Percentiles rank a stretch among this genome's conserved stretches.
These are phyloP conservation scores for Talaromyces sp. DNA, from an alignment of 2,329 filamentous ascomycete genomes.

Conservation along the genomic window DNA sequence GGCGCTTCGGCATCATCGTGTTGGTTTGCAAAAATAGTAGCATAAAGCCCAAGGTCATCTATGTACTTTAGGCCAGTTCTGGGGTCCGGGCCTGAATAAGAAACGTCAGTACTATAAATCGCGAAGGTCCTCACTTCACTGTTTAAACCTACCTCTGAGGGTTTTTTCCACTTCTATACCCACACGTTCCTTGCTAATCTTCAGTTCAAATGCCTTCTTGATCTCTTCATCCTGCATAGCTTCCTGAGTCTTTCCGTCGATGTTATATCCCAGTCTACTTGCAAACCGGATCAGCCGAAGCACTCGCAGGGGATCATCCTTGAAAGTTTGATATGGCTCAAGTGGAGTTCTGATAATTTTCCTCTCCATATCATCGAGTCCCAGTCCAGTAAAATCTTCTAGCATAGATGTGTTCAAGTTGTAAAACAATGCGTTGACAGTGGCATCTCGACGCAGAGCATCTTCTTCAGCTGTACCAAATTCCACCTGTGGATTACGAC, in stretches of 20 bases:
- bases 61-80: slow-evolving; percentile 38
- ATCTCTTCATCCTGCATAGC: slow-evolving; percentile 81
- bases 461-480: slow-evolving; percentile 92
- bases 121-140: neutral
- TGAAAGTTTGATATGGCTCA: slow-evolving; percentile 86
- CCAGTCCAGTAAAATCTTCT: slow-evolving; percentile 77
- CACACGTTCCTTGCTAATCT: slow-evolving; percentile 89
- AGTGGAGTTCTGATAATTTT: slow-evolving; percentile 80
- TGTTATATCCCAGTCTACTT: slow-evolving; percentile 74
- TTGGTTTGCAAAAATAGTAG: slow-evolving; percentile 43
- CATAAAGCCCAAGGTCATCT: slow-evolving; percentile 37
- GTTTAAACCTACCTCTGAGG: slow-evolving; percentile 59
- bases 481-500: slow-evolving; percentile 85
- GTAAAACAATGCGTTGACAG: slow-evolving; percentile 93
- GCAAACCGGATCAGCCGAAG: slow-evolving; percentile 86
- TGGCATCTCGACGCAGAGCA: slow-evolving; percentile 83
- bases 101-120: neutral
- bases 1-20: slow-evolving; percentile 55
- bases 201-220: slow-evolving; percentile 70
- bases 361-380: slow-evolving; percentile 69
- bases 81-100: slow-evolving; percentile 36
- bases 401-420: slow-evolving; percentile 76
- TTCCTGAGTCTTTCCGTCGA: slow-evolving; percentile 65
- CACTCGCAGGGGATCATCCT: slow-evolving; percentile 85
- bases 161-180: slow-evolving; percentile 89